A percentile compares a stretch with the other conserved stretches of the same genome.
These are phyloP conservation scores for Castanopsis chinensis DNA, from an alignment of 306 rosid species.

Conservation along the genomic window DNA sequence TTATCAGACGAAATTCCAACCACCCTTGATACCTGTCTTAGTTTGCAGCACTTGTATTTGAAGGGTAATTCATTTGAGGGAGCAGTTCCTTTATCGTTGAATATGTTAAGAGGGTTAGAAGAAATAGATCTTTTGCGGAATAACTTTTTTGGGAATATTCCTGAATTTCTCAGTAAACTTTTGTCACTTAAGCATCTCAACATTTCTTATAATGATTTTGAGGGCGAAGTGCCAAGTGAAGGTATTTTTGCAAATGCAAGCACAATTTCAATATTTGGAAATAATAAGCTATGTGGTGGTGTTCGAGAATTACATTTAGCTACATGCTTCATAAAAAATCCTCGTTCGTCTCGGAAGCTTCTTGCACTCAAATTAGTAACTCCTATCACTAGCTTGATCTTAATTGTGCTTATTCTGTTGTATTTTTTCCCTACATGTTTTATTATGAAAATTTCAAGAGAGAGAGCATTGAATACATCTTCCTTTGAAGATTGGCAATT, in stretches of 20 bases:
- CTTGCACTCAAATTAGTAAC: constrained; percentile 19
- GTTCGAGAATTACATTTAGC: constrained; percentile 26
- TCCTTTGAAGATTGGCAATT: neutral
- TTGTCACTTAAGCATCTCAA: constrained; percentile 16
- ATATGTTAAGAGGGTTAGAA: constrained; percentile 29
- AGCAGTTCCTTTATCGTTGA: constrained; percentile 26
- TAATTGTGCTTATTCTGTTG: constrained; percentile 10
- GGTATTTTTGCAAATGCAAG: constrained; percentile 35
- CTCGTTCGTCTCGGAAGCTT: neutral
- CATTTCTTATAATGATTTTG: constrained; percentile 37
- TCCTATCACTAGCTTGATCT: constrained; percentile 17
- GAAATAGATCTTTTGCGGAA: constrained; percentile 34
- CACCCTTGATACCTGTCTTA: constrained; percentile 24
- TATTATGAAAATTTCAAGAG: constrained; percentile 4
- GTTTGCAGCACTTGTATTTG: constrained; percentile 31
- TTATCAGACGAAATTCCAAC: constrained; percentile 38
- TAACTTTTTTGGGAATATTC: constrained; percentile 36
- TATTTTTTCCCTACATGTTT: constrained; percentile 3
- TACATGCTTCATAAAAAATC: constrained; percentile 13
- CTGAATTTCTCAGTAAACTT: constrained; percentile 28
- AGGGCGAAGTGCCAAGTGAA: constrained; percentile 31
- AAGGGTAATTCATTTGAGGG: constrained; percentile 39
- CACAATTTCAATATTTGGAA: constrained; percentile 27
- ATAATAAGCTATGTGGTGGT: constrained; percentile 36
- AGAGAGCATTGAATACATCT: neutral